These are phyloP conservation scores for Pseudocercospora eumusae DNA, from an alignment of 2,329 filamentous ascomycete genomes.

Conservation along the genomic window DNA sequence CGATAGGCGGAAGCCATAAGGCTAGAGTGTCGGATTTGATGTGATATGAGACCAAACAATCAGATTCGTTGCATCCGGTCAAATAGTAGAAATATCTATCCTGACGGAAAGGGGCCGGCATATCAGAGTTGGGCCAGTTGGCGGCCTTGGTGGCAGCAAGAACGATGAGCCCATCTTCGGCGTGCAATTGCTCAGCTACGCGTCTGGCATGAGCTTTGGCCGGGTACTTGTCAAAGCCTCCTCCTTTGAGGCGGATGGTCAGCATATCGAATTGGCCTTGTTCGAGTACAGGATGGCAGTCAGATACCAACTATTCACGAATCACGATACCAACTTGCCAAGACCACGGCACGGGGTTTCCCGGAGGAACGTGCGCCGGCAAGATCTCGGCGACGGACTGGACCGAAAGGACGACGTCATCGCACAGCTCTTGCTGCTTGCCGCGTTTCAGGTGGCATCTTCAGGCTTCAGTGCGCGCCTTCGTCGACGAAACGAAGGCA, in stretches of 20 bases:
- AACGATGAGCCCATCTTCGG: slow-evolving; percentile 72
- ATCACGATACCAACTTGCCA: too few species aligned
- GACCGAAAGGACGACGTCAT: too few species aligned
- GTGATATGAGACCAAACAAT: slow-evolving; percentile 80
- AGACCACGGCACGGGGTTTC: too few species aligned
- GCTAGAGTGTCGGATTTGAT: slow-evolving; percentile 71
- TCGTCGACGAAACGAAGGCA: slow-evolving; percentile 2
- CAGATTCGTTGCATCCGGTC: slow-evolving; percentile 78
- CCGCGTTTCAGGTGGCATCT: neutral
- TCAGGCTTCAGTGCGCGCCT: slow-evolving; percentile 9
- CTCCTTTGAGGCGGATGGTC: slow-evolving; percentile 13
- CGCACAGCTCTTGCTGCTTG: neutral
- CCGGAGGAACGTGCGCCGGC: neutral
- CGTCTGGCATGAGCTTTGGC: slow-evolving; percentile 83
- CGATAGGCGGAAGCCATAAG: slow-evolving; percentile 86
- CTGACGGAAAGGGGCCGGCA: slow-evolving; percentile 76
- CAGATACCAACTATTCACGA: too few species aligned
- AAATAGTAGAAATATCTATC: slow-evolving; percentile 89
- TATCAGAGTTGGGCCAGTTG: slow-evolving; percentile 69
- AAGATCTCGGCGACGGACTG: neutral
- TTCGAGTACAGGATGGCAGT: neutral
- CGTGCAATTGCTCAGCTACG: slow-evolving; percentile 72
- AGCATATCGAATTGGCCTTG: slow-evolving; percentile 6
- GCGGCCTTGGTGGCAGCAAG: slow-evolving; percentile 62
- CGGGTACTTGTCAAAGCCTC: slow-evolving; percentile 60